A percentile compares a stretch with the other conserved stretches of the same genome.
Evolutionary conservation across 2,329 filamentous ascomycete species (phyloP).

Genomic region (Penicillium sp.): DNA sequence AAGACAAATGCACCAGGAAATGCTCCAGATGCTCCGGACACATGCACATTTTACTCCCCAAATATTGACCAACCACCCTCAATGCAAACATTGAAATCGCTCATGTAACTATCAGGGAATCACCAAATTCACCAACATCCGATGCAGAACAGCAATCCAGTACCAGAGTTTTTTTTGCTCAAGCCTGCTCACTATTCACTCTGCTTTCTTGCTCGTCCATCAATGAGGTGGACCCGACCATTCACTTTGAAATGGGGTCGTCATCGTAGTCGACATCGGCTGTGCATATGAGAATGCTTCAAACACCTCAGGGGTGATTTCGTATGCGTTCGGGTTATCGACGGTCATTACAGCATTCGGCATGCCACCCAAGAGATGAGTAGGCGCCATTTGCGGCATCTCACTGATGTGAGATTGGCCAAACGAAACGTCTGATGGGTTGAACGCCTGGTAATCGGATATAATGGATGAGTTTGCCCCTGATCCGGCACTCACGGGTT

Average conservation of each 20-base stretch:
- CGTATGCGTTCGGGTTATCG: conserved; percentile 33
- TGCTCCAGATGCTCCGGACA: too few species aligned
- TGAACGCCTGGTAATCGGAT: conserved; percentile 19
- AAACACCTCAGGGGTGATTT: conserved; percentile 41
- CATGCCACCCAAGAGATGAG: conserved; percentile 29
- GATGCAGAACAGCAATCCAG: too few species aligned
- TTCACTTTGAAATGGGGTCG: conserved; percentile 26
- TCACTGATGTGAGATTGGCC: conserved; percentile 18
- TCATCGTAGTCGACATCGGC: conserved; percentile 40
- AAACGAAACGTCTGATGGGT: conserved; percentile 20
- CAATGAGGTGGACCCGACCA: conserved; percentile 17
- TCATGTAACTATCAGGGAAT: conserved; percentile 9
- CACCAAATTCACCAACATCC: conserved; percentile 6
- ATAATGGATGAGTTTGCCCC: conserved; percentile 13
- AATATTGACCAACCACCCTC: too few species aligned
- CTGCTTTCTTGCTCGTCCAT: not conserved
- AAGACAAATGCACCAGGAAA: too few species aligned
- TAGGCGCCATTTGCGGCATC: conserved; percentile 22
- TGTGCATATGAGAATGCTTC: conserved; percentile 42
- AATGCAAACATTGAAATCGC: not conserved
- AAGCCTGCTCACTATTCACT: too few species aligned
- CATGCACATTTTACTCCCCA: too few species aligned
- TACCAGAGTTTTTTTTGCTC: too few species aligned
- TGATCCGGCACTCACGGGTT: conserved; percentile 13
- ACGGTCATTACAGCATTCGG: conserved; percentile 34